A percentile compares a stretch with the other conserved stretches of the same genome.
Evolutionary conservation across 768 basidiomycete species (phyloP).

Genomic region (Gyrodon lividus): DNA sequence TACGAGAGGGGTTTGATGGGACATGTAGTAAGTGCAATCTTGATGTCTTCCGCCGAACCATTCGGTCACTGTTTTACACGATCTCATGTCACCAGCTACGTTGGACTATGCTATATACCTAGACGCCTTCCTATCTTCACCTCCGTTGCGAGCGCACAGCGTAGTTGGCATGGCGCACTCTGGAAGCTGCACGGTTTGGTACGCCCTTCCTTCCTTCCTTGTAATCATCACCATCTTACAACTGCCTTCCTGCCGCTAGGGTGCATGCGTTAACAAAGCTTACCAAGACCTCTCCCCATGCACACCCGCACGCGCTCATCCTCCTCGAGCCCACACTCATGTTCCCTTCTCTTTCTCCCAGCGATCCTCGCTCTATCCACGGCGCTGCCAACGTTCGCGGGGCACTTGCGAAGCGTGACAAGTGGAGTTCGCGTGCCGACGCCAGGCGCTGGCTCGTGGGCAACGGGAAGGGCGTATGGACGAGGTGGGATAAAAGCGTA

Average conservation of each 20-base stretch:
- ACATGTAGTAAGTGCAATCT: conserved; percentile 20
- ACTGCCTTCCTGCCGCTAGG: conserved; percentile 4
- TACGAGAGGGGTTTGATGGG: conserved; percentile 4
- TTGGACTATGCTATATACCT: conserved; percentile 26
- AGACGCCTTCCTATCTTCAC: conserved; percentile 22
- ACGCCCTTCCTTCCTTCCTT: background rate
- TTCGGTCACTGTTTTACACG: background rate
- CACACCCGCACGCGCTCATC: conserved; percentile 18
- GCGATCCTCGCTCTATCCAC: conserved; percentile 27
- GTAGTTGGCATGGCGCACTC: conserved; percentile 30
- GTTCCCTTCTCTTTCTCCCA: conserved; percentile 29
- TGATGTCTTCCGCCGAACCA: background rate
- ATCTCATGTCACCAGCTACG: conserved; percentile 12
- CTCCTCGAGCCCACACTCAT: conserved; percentile 32
- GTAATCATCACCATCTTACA: background rate
- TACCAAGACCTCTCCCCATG: background rate
- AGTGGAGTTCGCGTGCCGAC: conserved; percentile 23
- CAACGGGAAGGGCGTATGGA: conserved; percentile 17
- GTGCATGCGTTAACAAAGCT: conserved; percentile 20
- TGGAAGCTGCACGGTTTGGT: conserved; percentile 31
- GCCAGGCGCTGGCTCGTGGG: conserved; percentile 18
- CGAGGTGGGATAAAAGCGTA: conserved; percentile 23
- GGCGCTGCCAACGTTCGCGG: conserved; percentile 32
- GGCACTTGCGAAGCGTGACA: conserved; percentile 25
- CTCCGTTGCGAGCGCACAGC: conserved; percentile 21